Conservation (phyloP, 2,329 filamentous ascomycete genomes). For the Exophiala sp. region DNA sequence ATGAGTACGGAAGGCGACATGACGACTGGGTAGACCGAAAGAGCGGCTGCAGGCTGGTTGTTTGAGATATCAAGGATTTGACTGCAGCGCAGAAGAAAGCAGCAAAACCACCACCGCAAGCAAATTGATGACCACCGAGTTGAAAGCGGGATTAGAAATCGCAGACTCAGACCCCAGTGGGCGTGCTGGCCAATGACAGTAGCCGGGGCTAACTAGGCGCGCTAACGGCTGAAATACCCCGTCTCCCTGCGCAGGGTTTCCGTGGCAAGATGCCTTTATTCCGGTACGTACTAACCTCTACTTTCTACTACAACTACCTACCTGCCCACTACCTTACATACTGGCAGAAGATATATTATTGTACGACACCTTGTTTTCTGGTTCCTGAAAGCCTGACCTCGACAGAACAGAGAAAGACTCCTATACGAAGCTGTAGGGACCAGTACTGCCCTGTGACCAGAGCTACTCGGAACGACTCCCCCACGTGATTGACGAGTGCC, state of each 20-base stretch:
- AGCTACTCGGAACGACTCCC: not conserved
- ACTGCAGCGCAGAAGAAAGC: conserved; percentile 2
- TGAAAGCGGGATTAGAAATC: conserved; percentile 19
- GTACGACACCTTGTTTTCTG: too few species aligned
- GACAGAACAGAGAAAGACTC: too few species aligned
- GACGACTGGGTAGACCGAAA: conserved; percentile 1
- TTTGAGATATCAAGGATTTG: not conserved
- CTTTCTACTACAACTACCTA: too few species aligned
- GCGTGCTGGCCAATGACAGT: not conserved
- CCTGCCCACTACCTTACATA: too few species aligned
- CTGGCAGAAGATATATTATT: too few species aligned
- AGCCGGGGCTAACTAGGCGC: not conserved
- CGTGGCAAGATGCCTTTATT: too few species aligned
- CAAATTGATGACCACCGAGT: not conserved
- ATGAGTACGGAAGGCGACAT: conserved; percentile 48
- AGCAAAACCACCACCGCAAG: not conserved
- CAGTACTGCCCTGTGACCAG: not conserved
- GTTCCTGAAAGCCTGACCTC: too few species aligned
- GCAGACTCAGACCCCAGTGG: not conserved
- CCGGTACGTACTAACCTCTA: too few species aligned
- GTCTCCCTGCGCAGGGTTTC: too few species aligned
- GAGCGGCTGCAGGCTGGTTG: not conserved
- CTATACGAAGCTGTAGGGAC: too few species aligned
- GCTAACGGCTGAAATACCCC: not conserved
- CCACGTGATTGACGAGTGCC: conserved; percentile 8